A percentile compares a stretch with the other conserved stretches of the same genome.
These are phyloP conservation scores for Pestalotiopsis sp. DNA, from an alignment of 2,329 filamentous ascomycete species.

Conservation along the genomic window DNA sequence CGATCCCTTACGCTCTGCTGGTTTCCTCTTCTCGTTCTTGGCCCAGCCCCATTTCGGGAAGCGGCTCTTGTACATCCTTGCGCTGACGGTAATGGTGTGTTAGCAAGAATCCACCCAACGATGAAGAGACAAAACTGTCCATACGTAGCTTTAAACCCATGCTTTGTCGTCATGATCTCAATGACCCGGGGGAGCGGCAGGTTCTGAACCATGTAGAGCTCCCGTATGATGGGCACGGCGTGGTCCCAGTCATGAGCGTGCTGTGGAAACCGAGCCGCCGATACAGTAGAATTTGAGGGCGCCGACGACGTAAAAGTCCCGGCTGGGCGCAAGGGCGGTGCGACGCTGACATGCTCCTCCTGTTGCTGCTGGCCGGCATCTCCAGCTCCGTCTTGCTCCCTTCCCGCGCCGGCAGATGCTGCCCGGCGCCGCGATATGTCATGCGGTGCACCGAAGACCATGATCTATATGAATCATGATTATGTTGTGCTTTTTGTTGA, in stretches of 20 bases:
- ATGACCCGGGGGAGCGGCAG: not conserved
- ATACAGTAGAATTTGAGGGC: not conserved
- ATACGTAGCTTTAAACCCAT: not conserved
- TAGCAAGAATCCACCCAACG: not conserved
- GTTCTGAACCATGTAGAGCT: not conserved
- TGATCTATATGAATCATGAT: not conserved
- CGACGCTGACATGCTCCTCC: not conserved
- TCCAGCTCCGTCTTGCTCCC: not conserved
- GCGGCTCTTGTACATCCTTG: not conserved
- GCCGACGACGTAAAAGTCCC: not conserved
- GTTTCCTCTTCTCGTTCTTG: not conserved
- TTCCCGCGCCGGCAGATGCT: not conserved
- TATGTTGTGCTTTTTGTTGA: not conserved
- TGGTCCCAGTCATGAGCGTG: not conserved
- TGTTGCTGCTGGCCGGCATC: not conserved
- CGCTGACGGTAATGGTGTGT: not conserved
- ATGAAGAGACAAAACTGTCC: not conserved
- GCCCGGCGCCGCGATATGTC: not conserved
- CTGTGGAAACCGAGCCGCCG: not conserved
- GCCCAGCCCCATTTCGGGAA: not conserved
- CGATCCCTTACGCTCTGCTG: not conserved
- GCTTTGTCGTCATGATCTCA: not conserved
- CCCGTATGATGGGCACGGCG: not conserved
- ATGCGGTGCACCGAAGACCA: not conserved
- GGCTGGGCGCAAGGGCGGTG: not conserved